Evolutionary conservation across 163 green algal genomes (phyloP), one percentile per base, ranked within the genome.

Genomic region (Scenedesmus sp.): DNA sequence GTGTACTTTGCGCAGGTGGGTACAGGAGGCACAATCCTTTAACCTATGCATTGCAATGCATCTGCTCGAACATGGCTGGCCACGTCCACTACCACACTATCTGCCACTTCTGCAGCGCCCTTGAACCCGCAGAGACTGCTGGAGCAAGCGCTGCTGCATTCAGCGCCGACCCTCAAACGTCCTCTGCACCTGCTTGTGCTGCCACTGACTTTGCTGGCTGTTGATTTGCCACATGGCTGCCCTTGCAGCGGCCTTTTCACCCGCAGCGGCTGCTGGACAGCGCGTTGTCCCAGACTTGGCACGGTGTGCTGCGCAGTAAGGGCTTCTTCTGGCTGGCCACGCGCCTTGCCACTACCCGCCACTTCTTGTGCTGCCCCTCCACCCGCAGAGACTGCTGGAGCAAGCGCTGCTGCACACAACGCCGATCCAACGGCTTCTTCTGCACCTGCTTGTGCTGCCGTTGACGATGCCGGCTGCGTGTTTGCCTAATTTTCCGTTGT

Each of bases 221-320:
- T 46, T 46, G 34, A 46, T 46, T 46, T 34, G 15, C 66, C 8
- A 13, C 0, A 23, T 23, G 4, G 7, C 82, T 20, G 8, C 10
- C 16, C 7, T 88, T 70, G 83, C 90, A 92, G 46, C 94, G 94
- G 15, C 95, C 96, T 12, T 99, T 99, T 93, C 96, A 99, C 90
- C 96, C 97, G 0, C 23, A 59, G 54, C 92, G 94, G 34, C 85
- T 96, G 57, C 26, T 95, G 85, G 93, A 95, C 0, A 5, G 12
- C 4, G 94, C 94, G 34, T 86, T 96, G 18, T 94, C 92, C 6
- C 57, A 54, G 59, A 62, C 62, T 26, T 96, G 95, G 95, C 55
- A 88, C 34, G 94, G 95, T 26, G 95, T 96, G 82, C 87, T 96
- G 91, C 86, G 95, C 57, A 95, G 85, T 16, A 96, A 96, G 92